Evolutionary conservation across 2,329 filamentous ascomycete genomes (phyloP).

Genomic region (Colletotrichum gloeosporioides): DNA sequence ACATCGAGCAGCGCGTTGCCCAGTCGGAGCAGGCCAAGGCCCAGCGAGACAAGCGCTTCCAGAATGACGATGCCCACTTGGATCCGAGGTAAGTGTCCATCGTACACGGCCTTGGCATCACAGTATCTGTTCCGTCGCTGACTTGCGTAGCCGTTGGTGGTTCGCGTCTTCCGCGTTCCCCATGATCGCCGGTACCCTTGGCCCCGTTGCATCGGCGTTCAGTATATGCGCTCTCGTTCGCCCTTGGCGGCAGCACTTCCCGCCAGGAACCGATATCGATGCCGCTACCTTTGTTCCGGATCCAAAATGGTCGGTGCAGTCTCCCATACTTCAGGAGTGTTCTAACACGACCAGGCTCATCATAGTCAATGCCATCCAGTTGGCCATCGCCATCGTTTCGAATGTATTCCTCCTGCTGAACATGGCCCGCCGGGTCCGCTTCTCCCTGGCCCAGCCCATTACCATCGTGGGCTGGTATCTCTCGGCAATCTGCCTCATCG

Average conservation of each 20-base stretch:
- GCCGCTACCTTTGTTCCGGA: constrained; percentile 64
- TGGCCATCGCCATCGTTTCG: constrained; percentile 76
- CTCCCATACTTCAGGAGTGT: not conserved
- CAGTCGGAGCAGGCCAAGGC: constrained; percentile 29
- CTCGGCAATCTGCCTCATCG: constrained; percentile 68
- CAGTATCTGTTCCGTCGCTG: not conserved
- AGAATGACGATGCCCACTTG: constrained; percentile 46
- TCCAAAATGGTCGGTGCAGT: constrained; percentile 65
- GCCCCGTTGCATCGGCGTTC: constrained; percentile 86
- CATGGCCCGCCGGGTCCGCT: constrained; percentile 81
- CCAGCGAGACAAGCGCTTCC: constrained; percentile 30
- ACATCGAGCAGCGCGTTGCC: constrained; percentile 39
- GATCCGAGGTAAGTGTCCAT: constrained; percentile 44
- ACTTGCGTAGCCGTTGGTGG: constrained; percentile 61
- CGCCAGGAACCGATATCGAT: constrained; percentile 50
- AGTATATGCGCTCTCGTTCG: constrained; percentile 86
- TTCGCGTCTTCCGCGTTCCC: constrained; percentile 71
- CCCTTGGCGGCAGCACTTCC: constrained; percentile 72
- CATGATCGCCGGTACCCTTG: constrained; percentile 82
- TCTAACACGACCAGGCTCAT: constrained; percentile 58
- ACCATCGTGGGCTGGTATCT: constrained; percentile 83
- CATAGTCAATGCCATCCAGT: constrained; percentile 77
- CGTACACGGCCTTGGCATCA: not conserved
- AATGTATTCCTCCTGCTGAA: constrained; percentile 87
- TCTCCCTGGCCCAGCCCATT: constrained; percentile 80